Base-by-base conservation (phyloP, 208 protist species). In the Naegleria lovaniensis region DNA sequence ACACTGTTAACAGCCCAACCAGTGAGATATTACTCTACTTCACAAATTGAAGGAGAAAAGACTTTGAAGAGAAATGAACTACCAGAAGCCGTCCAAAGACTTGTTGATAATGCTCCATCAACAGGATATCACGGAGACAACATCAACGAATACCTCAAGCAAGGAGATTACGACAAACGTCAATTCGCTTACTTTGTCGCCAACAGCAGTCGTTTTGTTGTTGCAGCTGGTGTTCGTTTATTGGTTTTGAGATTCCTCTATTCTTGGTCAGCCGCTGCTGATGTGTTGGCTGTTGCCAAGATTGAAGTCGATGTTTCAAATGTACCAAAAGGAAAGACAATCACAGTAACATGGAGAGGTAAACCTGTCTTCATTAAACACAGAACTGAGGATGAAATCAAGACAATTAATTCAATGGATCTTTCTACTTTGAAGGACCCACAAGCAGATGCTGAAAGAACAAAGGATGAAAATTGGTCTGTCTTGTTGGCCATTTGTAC, bases 291-390 rank as follows among this genome's bases (percentile, higher is more conserved):
- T 22, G 94, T 99, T 90, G 97, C 98, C 93, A 98, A 97, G 94
- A 96, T 99, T 91, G 98, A 99, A 95, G 97, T 99, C 33, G 97
- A 99, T 94, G 93, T 99, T 11, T 94, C 94, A 38, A 93, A 92
- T 16, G 96, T 99, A 86, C 96, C 96, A 86, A 96, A 97, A 89
- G 94, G 95, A 41, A 93, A 97, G 83, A 97, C 95, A 93, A 96
- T 97, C 90, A 98, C 96, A 15, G 94, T 99, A 79, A 98, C 98
- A 91, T 99, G 98, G 98, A 96, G 98, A 92, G 98, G 98, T 91
- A 99, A 99, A 95, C 98, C 98, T 67, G 93, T 99, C n/a, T 99
- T 99, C 93, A 97, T 99, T 55, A 97, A 98, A 93, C 96, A 96
- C 92, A 96, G 98, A 93, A 97, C 95, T n/a, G 95, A 93, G 38